Evolutionary conservation across 495 filamentous ascomycete species (phyloP), one percentile per base, ranked within the genome.

Genomic region (Penicillium parvum): DNA sequence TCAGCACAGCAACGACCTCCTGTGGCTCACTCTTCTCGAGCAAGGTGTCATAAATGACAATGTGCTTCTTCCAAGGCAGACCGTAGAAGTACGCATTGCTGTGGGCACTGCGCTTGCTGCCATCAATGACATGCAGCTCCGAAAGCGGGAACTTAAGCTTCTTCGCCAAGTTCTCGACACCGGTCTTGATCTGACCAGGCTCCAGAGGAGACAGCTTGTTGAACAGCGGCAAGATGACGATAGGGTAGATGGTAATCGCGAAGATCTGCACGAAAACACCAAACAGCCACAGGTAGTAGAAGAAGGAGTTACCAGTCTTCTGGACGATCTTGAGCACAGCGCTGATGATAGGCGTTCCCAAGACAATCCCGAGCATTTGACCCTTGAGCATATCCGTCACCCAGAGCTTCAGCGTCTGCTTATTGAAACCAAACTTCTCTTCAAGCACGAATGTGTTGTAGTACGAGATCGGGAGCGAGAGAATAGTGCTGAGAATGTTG

Each of bases 81-180:
- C 92, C 92, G 49, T 92, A 95, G 70, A 98, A 98, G 68, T 97
- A 98, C 32, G 92, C 92, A 58, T 98, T 98, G 72, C 86, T 94
- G 69, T 98, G 92, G 20, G 92, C 89, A 55, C 85, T 91, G 49
- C 92, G 83, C 77, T 95, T 96, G 74, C 89, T 95, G 21, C 92
- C 94, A 61, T 98, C 92, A 54, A 98, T 98, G 52, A 96, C 90
- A 54, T 92, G 84, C 15, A 98, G 75, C 66, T 95, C 87, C 37
- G 82, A 77, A 17, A 98, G 76, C 5, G 92, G 92, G 68, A 98
- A 98, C 35, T 95, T 78, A 36, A 98, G 73, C 57, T 80, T 85
- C 60, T 79, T 74, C 11, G 94, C 90, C 21, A 98, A 73, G 17
- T 74, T 80, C 63, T 98, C 92, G 23, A 96, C 90, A 30, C 82